A percentile compares a stretch with the other conserved stretches of the same genome.
These are phyloP conservation scores for Aegilops tauschii DNA, from an alignment of 176 grass and related monocot species.

Conservation along the genomic window DNA sequence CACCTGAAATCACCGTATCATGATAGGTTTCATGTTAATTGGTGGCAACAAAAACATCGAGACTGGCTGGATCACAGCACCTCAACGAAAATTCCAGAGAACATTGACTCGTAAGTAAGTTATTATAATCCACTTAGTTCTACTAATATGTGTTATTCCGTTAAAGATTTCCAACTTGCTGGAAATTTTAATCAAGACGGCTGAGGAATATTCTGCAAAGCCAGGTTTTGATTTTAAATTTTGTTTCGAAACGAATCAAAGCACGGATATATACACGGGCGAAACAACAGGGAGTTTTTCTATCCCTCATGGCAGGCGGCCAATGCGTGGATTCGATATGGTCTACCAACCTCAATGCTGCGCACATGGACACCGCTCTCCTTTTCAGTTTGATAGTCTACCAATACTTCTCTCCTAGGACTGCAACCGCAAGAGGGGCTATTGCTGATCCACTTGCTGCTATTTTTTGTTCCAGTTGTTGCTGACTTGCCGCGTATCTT, in stretches of 20 bases:
- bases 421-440: neutral
- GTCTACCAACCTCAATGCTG: conserved; percentile 32
- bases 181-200: conserved; percentile 6
- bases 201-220: conserved; percentile 8
- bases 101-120: neutral
- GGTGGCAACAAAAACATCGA: neutral
- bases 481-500: neutral
- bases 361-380: conserved; percentile 33
- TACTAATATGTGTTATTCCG: neutral
- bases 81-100: neutral
- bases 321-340: conserved; percentile 26
- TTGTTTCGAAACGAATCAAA: neutral
- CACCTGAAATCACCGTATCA: neutral
- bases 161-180: neutral
- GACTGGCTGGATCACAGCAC: neutral
- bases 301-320: neutral
- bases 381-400: conserved; percentile 8
- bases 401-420: neutral
- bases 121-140: neutral
- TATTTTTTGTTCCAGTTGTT: conserved; percentile 11
- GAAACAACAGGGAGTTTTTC: conserved; percentile 4
- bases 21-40: neutral
- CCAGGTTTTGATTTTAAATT: neutral
- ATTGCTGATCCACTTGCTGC: conserved; percentile 10
- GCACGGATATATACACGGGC: conserved; percentile 18